phyloP scores from a whole-genome alignment of 106 monocot species.

The Triglochin maritima region DNA sequence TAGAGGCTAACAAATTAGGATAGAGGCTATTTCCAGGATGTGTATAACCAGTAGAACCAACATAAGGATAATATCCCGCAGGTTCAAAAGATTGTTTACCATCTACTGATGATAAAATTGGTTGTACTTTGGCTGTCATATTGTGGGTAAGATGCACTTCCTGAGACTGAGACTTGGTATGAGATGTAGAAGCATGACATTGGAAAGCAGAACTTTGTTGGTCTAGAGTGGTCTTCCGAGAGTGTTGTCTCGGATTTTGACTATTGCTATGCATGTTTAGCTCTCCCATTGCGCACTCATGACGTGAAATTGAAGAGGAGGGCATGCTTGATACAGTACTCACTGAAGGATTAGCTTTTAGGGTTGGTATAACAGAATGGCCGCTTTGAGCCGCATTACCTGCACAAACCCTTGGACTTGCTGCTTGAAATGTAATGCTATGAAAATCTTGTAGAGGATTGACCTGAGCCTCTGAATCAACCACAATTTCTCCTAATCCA shows the following conservation, averaged over 20 bases:
- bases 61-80: conserved; percentile 27
- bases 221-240: conserved; percentile 26
- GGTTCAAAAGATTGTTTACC: conserved; percentile 33
- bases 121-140: conserved; percentile 22
- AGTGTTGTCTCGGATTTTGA: conserved; percentile 18
- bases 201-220: conserved; percentile 15
- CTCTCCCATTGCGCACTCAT: not conserved
- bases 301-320: conserved; percentile 15
- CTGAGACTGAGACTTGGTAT: conserved; percentile 29
- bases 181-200: conserved; percentile 23
- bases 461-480: conserved; percentile 10
- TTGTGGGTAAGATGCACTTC: conserved; percentile 10
- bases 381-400: not conserved
- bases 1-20: conserved; percentile 45
- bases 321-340: conserved; percentile 10
- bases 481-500: conserved; percentile 23
- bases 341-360: conserved; percentile 5
- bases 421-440: conserved; percentile 5
- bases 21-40: conserved; percentile 29
- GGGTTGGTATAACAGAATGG: conserved; percentile 8
- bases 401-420: conserved; percentile 6
- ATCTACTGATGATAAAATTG: conserved; percentile 33
- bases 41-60: conserved; percentile 30
- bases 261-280: conserved; percentile 10
- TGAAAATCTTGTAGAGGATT: conserved; percentile 22